Evolutionary conservation across 352 stramenopile genomes (phyloP), one percentile per base, ranked within the genome.

Genomic region (Phytophthora nicotianae): DNA sequence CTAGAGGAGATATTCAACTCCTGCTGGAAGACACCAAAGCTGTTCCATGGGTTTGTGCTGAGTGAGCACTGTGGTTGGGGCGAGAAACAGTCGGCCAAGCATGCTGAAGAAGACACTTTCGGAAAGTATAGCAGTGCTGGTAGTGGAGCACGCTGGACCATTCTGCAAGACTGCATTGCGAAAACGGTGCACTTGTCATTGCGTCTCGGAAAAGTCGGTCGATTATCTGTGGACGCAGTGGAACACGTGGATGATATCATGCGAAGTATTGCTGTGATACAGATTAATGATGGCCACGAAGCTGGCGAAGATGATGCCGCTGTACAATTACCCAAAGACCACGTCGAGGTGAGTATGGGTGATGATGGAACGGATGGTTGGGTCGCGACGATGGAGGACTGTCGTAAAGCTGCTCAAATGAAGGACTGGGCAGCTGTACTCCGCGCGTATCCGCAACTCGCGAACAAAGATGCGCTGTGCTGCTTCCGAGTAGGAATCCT

Each of bases 211-310:
- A 79, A 86, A 65, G 71, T 78, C 21, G 77, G 81, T 6, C 79
- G 76, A 16, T 45, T 90, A 3, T 87, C 81, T n/a, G 76, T 90
- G 11, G 81, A 91, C 45, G 59, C 75, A 6, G 82, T 93, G n/a
- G 83, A 95, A 52, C 75, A 83, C 16, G 75, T 93, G 2, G 86
- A 95, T 48, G 84, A 93, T 2, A 81, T 93, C 24, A 76, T 95
- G 63, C 79, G 81, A 32, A 68, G 72, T 24, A 54, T 95, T 49
- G 83, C 83, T 54, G 50, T 95, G 14, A 88, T 93, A 71, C 84
- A 95, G 52, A 65, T 95, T 21, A 93, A 95, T 42, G 75, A 90
- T 64, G 72, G 63, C 1, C 71, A 79, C 24, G 78, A 90, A 17
- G 58, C 77, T 3, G 67, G 70, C 29, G 74, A 79, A 62, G 77